Conservation (phyloP, 2,329 filamentous ascomycete species). For the Dactylellina parvicollis region DNA sequence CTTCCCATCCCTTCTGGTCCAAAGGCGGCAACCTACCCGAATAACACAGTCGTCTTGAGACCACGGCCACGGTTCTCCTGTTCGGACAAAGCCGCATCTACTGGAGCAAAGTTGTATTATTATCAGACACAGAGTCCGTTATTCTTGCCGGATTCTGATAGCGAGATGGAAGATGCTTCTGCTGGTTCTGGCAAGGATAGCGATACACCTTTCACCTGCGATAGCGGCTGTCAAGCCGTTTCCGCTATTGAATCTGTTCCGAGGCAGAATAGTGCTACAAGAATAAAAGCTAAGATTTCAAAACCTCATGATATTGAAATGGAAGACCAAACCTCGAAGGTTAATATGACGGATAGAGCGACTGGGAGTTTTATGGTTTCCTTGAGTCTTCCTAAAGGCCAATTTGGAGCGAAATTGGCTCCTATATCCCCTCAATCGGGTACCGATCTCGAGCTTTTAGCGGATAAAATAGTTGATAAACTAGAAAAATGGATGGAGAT, state of each 20-base stretch:
- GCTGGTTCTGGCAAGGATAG: neutral
- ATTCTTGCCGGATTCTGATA: neutral
- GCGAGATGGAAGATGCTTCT: neutral
- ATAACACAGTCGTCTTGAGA: conserved; percentile 22
- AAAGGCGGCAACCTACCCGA: conserved; percentile 13
- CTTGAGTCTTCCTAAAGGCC: neutral
- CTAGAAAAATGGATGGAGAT: neutral
- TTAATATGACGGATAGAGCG: neutral
- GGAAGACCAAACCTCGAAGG: too few species aligned
- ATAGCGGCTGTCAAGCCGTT: conserved; percentile 2
- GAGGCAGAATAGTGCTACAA: neutral
- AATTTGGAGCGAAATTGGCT: neutral
- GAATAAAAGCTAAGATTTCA: neutral
- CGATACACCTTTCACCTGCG: neutral
- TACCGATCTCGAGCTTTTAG: neutral
- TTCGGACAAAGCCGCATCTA: neutral
- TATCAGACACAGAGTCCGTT: neutral
- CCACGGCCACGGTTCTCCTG: neutral
- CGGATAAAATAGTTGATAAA: neutral
- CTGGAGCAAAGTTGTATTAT: neutral
- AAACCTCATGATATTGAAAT: neutral
- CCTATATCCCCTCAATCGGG: neutral
- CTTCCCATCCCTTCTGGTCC: neutral
- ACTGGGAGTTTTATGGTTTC: neutral
- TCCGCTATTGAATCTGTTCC: too few species aligned